Conservation (phyloP, 805 yeast genomes). For the Candida quercuum region DNA sequence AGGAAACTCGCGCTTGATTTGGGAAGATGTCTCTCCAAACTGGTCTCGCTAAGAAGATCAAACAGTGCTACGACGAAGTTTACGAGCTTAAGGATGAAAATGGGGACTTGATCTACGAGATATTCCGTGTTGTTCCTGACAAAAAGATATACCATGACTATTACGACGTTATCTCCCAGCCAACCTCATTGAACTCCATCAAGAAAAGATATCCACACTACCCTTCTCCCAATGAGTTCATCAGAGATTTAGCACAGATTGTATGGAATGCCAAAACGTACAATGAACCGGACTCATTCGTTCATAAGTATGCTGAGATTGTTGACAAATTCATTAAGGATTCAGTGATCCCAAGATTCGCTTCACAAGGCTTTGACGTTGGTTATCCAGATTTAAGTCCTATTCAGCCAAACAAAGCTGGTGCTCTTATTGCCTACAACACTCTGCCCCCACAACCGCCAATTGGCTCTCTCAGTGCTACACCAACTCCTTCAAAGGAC, state of each 20-base stretch:
- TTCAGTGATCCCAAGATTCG: conserved; percentile 29
- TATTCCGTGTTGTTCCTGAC: conserved; percentile 71
- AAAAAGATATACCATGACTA: conserved; percentile 68
- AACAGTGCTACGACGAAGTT: conserved; percentile 31
- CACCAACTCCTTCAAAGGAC: conserved; percentile 4
- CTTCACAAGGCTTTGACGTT: conserved; percentile 27
- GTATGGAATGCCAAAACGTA: conserved; percentile 87
- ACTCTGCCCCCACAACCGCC: conserved; percentile 4
- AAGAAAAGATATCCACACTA: conserved; percentile 55
- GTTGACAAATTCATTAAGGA: conserved; percentile 36
- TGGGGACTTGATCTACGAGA: conserved; percentile 40
- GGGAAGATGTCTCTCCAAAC: not conserved
- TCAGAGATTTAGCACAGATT: conserved; percentile 76
- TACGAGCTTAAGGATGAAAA: conserved; percentile 34
- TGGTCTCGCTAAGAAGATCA: conserved; percentile 19
- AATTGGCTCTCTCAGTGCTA: conserved; percentile 1
- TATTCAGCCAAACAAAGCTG: conserved; percentile 15
- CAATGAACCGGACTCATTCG: conserved; percentile 63
- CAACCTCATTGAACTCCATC: conserved; percentile 76
- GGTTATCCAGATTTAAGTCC: conserved; percentile 34
- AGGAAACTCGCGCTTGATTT: no score
- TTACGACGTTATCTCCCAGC: conserved; percentile 69
- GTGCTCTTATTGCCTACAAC: conserved; percentile 14
- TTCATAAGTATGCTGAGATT: conserved; percentile 61
- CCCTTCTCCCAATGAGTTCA: conserved; percentile 57